Conservation (phyloP, 768 basidiomycete species). For the Paxillus ammoniavirescens region DNA sequence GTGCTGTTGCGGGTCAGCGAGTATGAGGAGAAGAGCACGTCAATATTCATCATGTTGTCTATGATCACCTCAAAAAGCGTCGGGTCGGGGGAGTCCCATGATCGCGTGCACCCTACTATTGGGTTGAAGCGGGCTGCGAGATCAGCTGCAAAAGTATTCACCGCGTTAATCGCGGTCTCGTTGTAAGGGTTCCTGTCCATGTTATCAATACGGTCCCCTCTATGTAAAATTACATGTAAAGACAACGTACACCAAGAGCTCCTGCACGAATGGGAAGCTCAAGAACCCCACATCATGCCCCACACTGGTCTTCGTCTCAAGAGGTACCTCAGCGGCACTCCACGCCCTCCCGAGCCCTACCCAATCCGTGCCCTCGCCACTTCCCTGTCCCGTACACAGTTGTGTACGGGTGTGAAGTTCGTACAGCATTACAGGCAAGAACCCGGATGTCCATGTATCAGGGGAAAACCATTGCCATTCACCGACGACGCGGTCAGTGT, state of each 20-base stretch:
- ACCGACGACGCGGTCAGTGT: slow-evolving; percentile 48
- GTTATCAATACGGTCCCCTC: background rate
- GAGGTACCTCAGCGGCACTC: slow-evolving; percentile 49
- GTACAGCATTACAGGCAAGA: slow-evolving; percentile 62
- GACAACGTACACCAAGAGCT: slow-evolving; percentile 51
- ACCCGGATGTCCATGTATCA: slow-evolving; percentile 67
- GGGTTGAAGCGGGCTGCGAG: slow-evolving; percentile 59
- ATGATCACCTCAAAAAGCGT: slow-evolving; percentile 70
- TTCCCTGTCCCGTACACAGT: slow-evolving; percentile 45
- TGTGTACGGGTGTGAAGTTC: slow-evolving; percentile 52
- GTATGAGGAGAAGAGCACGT: slow-evolving; percentile 58
- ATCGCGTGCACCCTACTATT: slow-evolving; percentile 65
- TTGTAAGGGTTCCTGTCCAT: slow-evolving; percentile 53
- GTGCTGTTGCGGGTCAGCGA: slow-evolving; percentile 60
- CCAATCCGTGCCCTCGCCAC: slow-evolving; percentile 50
- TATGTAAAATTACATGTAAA: background rate
- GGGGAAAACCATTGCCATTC: slow-evolving; percentile 53
- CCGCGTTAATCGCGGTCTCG: slow-evolving; percentile 49
- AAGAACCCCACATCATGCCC: slow-evolving; percentile 74
- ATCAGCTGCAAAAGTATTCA: slow-evolving; percentile 56
- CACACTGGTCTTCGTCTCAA: slow-evolving; percentile 45
- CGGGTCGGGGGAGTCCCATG: slow-evolving; percentile 61
- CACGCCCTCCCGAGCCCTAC: slow-evolving; percentile 49
- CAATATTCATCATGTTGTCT: slow-evolving; percentile 81
- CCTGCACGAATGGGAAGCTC: slow-evolving; percentile 66